Conservation (phyloP, 2,329 filamentous ascomycete genomes). For the Zymoseptoria passerinii region DNA sequence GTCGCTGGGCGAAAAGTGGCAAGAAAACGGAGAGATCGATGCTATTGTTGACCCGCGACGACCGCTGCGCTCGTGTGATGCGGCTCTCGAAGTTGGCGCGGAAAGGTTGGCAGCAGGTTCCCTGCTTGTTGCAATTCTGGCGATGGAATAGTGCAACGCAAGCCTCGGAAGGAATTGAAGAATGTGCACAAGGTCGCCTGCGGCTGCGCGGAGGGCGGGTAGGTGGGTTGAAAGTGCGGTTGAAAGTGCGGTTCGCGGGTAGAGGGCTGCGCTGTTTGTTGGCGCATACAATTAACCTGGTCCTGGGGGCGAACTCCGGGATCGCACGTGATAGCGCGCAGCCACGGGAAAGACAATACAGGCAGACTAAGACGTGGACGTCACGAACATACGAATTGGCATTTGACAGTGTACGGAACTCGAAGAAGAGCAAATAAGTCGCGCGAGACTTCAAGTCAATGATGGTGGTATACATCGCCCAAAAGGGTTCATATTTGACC, state of each 20-base stretch:
- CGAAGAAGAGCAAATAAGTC: neutral
- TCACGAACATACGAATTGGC: neutral
- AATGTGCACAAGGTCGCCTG: neutral
- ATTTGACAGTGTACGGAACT: neutral
- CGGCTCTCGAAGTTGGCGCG: neutral
- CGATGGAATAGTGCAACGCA: neutral
- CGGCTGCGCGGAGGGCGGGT: neutral
- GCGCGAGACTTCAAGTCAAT: neutral
- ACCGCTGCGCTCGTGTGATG: neutral
- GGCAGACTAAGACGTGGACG: no score
- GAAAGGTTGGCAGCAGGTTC: neutral
- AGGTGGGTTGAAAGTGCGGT: neutral
- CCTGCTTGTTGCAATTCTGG: neutral
- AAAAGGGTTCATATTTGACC: neutral
- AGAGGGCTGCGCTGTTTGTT: neutral
- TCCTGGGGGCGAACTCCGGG: neutral
- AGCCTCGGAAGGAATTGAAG: neutral
- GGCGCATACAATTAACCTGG: neutral
- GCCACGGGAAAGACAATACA: no score
- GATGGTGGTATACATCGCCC: neutral
- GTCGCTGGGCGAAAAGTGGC: neutral
- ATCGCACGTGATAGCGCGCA: neutral
- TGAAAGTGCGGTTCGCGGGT: neutral
- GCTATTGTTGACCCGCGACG: neutral
- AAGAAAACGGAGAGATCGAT: neutral